Evolutionary conservation across 2,329 filamentous ascomycete species (phyloP).

Genomic region (Fusarium pilosicola): DNA sequence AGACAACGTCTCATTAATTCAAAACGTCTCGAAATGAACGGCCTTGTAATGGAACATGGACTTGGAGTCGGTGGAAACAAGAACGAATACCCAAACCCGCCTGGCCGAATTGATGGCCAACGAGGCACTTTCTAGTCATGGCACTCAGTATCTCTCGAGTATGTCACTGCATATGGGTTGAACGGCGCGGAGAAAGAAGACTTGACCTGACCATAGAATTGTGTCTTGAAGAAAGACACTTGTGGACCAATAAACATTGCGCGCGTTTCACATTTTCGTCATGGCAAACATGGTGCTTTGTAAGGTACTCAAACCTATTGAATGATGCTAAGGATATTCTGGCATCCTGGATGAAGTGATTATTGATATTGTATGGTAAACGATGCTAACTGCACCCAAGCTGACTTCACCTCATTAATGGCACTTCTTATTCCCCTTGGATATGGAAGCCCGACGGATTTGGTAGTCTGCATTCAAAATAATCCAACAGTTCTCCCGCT

Average conservation of each 20-base stretch:
- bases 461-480: neutral
- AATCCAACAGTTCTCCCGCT: neutral
- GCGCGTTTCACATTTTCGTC: neutral
- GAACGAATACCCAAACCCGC: constrained; percentile 33
- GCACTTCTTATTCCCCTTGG: neutral
- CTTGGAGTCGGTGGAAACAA: constrained; percentile 13
- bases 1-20: constrained; percentile 87
- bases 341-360: neutral
- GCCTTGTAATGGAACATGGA: neutral
- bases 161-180: constrained; percentile 10
- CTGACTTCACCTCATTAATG: neutral
- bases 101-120: constrained; percentile 19
- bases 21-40: constrained; percentile 55
- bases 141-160: constrained; percentile 14
- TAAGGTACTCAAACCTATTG: neutral
- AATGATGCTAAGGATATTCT: neutral
- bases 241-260: constrained; percentile 24
- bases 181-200: constrained; percentile 9
- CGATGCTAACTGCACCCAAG: neutral
- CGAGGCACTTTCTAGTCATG: constrained; percentile 28
- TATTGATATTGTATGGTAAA: neutral
- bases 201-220: constrained; percentile 15
- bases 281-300: neutral
- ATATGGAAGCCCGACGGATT: neutral
- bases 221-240: constrained; percentile 19